A percentile compares a stretch with the other conserved stretches of the same genome.
Evolutionary conservation across 2,329 filamentous ascomycete genomes (phyloP).

Genomic region (Thielaviopsis ethacetica): DNA sequence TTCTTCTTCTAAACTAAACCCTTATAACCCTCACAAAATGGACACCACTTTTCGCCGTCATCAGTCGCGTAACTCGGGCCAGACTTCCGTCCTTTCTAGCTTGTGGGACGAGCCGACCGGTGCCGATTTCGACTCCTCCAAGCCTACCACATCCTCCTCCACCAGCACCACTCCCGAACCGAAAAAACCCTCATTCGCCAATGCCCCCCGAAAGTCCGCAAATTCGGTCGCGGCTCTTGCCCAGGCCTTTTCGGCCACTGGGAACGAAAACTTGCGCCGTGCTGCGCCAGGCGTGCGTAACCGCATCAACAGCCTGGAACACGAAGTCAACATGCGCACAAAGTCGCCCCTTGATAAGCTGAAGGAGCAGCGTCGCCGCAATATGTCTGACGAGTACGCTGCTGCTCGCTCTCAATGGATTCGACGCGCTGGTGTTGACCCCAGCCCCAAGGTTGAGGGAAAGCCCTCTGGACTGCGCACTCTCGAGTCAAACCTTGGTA

Average conservation of each 20-base stretch:
- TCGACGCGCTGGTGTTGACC: constrained; percentile 3
- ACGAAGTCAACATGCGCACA: constrained; percentile 9
- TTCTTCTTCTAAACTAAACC: constrained; percentile 19
- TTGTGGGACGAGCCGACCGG: constrained; percentile 9
- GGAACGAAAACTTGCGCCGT: constrained; percentile 10
- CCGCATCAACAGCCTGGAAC: constrained; percentile 11
- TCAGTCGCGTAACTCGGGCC: constrained; percentile 8
- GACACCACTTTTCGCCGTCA: not conserved
- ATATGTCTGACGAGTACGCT: constrained; percentile 10
- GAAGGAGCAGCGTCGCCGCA: constrained; percentile 11
- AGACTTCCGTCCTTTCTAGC: constrained; percentile 13
- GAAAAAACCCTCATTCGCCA: not conserved
- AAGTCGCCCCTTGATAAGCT: constrained; percentile 12
- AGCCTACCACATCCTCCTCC: not conserved
- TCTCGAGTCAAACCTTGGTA: constrained; percentile 4
- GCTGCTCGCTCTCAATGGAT: constrained; percentile 11
- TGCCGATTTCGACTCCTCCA: not conserved
- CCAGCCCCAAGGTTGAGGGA: not conserved
- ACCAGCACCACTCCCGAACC: not conserved
- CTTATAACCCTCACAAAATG: constrained; percentile 21
- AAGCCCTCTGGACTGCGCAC: constrained; percentile 8
- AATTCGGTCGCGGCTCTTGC: not conserved
- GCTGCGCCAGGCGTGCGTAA: constrained; percentile 10
- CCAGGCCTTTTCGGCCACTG: constrained; percentile 8
- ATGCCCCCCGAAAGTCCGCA: not conserved